These are phyloP conservation scores for Leishmania braziliensis DNA, from an alignment of 208 protist genomes.

Conservation along the genomic window DNA sequence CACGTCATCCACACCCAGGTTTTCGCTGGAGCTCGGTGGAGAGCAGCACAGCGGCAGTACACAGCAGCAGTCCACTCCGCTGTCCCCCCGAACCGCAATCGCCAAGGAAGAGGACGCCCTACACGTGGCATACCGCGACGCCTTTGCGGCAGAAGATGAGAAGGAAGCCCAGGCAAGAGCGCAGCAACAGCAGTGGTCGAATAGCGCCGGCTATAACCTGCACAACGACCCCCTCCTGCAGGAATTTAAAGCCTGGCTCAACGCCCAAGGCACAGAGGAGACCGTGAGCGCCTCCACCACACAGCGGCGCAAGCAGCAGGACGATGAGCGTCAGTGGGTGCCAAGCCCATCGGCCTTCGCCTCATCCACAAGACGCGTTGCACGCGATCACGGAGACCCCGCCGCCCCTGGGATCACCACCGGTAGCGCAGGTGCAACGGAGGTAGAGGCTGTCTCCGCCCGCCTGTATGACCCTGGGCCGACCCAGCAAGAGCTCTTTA, in stretches of 20 bases:
- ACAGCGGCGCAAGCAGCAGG: slow-evolving; percentile 17
- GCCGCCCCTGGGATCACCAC: neutral
- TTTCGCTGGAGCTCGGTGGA: neutral
- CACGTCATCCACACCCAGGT: neutral
- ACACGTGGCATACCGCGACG: slow-evolving; percentile 33
- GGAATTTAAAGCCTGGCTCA: slow-evolving; percentile 14
- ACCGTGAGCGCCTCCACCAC: slow-evolving; percentile 16
- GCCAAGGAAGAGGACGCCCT: slow-evolving; percentile 30
- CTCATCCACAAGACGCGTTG: slow-evolving; percentile 19
- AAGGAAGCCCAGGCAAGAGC: neutral
- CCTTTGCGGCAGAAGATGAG: slow-evolving; percentile 7
- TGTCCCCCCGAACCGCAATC: slow-evolving; percentile 20
- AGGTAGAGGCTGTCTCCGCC: neutral
- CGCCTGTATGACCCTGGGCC: slow-evolving; percentile 9
- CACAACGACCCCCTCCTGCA: slow-evolving; percentile 14
- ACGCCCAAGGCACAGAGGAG: neutral
- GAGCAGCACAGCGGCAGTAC: neutral
- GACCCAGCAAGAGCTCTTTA: slow-evolving; percentile 25
- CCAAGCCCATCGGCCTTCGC: slow-evolving; percentile 24
- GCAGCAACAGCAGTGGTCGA: neutral
- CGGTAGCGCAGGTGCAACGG: neutral
- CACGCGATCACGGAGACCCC: neutral
- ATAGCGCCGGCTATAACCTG: neutral
- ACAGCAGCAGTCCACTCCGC: neutral
- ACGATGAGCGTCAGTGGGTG: slow-evolving; percentile 15